phyloP scores from a whole-genome alignment of 106 monocot species.

The Allium fistulosum region DNA sequence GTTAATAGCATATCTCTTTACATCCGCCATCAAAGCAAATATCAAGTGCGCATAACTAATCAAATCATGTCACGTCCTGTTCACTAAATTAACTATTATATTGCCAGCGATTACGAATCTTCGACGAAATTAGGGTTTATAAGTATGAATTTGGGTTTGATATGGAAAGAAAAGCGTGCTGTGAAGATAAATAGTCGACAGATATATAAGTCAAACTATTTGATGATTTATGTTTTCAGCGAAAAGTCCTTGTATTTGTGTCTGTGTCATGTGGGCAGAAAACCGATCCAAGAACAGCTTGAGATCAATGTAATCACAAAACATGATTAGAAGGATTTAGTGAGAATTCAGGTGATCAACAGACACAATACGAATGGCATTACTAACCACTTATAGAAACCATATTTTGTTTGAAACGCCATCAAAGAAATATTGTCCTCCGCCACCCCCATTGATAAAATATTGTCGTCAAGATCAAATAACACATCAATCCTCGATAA shows the following conservation, averaged over 20 bases:
- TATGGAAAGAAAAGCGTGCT: not conserved
- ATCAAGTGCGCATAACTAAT: not conserved
- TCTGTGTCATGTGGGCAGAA: no score
- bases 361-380: no score
- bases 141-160: constrained; percentile 1
- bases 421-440: no score
- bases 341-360: no score
- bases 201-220: not conserved
- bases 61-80: not conserved
- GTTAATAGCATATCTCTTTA: constrained; percentile 1
- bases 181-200: not conserved
- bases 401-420: no score
- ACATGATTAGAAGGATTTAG: no score
- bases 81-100: not conserved
- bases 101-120: not conserved
- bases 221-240: not conserved
- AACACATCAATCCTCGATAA: no score
- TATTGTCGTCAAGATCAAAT: no score
- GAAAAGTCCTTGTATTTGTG: not conserved
- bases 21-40: constrained; percentile 6
- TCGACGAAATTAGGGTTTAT: constrained; percentile 6
- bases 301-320: no score
- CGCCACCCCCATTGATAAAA: no score
- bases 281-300: no score
- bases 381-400: no score